Evolutionary conservation across 2,329 filamentous ascomycete species (phyloP).

Genomic region (Fusarium sp.): DNA sequence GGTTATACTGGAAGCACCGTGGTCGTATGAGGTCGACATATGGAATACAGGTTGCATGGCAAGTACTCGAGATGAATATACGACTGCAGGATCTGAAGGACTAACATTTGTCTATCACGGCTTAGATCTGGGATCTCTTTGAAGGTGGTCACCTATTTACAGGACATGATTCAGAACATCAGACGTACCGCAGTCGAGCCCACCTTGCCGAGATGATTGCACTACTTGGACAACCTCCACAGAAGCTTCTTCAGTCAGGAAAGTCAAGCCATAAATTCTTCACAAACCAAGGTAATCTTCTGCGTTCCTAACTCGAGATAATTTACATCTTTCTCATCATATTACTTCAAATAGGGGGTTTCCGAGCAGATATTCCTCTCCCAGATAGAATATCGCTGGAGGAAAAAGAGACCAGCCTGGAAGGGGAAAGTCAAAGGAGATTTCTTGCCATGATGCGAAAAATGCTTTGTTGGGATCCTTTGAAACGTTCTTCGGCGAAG

Average conservation of each 20-base stretch:
- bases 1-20: constrained; percentile 60
- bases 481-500: constrained; percentile 46
- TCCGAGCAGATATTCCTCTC: constrained; percentile 40
- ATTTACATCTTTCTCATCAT: constrained; percentile 1
- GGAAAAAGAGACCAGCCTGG: constrained; percentile 51
- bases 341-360: constrained; percentile 27
- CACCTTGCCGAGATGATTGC: constrained; percentile 63
- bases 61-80: constrained; percentile 29
- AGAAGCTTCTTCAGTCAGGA: constrained; percentile 49
- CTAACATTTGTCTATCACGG: background rate
- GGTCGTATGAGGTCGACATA: constrained; percentile 62
- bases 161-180: constrained; percentile 52
- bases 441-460: constrained; percentile 53
- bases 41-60: constrained; percentile 66
- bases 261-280: constrained; percentile 54
- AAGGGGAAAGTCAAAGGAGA: constrained; percentile 45
- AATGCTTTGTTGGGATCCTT: constrained; percentile 54
- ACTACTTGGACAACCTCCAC: constrained; percentile 58
- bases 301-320: background rate
- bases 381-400: constrained; percentile 47
- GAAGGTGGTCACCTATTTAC: constrained; percentile 60
- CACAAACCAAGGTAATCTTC: constrained; percentile 48
- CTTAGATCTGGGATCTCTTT: constrained; percentile 62
- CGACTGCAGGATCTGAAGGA: background rate
- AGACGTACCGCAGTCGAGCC: constrained; percentile 56